Evolutionary conservation across 164 flowering plant species (phyloP), one percentile per base, ranked within the genome.

Genomic region (Protea cynaroides): DNA sequence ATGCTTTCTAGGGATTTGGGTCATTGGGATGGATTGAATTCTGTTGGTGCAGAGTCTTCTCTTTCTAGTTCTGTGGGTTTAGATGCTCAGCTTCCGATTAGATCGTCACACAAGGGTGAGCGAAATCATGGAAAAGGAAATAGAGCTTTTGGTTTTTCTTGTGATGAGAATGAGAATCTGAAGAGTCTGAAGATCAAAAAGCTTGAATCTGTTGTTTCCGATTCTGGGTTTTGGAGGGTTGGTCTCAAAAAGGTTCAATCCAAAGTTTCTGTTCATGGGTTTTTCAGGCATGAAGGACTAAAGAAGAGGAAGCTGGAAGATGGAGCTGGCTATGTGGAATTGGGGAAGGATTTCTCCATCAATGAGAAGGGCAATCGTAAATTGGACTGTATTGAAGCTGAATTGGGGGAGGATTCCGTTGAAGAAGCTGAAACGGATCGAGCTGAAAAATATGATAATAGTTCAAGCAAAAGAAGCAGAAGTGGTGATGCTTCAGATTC

Each of bases 1-100:
- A 76, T 92, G 96, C 59, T 92, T 61, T 89, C 96, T 38, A 83
- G 82, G 71, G 98, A 88, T 70, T 76, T 81, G 9, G 68, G 83
- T 7, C 52, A 63, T 24, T 67, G 80, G 82, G 77, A 75, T 38
- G 74, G 81, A 8, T 43, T 69, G 24, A 71, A 79, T 71, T 75
- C 81, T 4, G 74, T 79, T 68, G 82, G 5, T 29, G 4, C 66
- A 0, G 92, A 89, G 25, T 83, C 86, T 63, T 92, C 95, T 7
- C 87, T 80, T 61, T 83, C 78, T 69, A 76, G 82, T 77, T 86
- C 92, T 46, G 81, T 80, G 7, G 80, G 82, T 68, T 65, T 85
- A 13, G 91, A 84, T 72, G 71, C 78, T 59, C 10, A 12, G n/a
- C n/a, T n/a, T n/a, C n/a, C n/a, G 14, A 40, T 40, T 40, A 83